These are phyloP conservation scores for Acacia concinna DNA, from an alignment of 331 rosid genomes.

Conservation along the genomic window DNA sequence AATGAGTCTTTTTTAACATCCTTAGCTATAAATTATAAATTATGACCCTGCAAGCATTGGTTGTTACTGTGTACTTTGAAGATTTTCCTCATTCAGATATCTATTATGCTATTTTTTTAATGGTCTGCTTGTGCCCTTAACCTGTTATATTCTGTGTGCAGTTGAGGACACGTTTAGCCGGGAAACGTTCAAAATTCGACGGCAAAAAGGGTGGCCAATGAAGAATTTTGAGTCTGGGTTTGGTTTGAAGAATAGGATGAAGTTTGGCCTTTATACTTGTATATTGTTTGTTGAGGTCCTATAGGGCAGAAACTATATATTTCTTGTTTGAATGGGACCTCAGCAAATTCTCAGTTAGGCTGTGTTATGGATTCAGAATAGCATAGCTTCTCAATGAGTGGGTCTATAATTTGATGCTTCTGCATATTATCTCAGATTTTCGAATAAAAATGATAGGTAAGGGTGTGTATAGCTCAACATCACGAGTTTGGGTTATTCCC, in stretches of 20 bases:
- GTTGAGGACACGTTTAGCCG: constrained; percentile 64
- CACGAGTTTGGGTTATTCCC: not conserved
- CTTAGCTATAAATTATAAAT: not conserved
- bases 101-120: not conserved
- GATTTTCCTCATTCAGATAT: not conserved
- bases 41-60: not conserved
- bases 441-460: not conserved
- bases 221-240: constrained; percentile 19
- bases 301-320: constrained; percentile 23
- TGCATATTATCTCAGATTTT: not conserved
- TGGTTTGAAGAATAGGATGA: not conserved
- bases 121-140: not conserved
- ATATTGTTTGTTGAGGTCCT: constrained; percentile 30
- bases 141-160: constrained; percentile 35
- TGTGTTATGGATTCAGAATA: constrained; percentile 23
- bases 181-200: constrained; percentile 47
- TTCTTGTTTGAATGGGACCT: constrained; percentile 18
- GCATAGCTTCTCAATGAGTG: not conserved
- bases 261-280: constrained; percentile 12
- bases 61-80: not conserved
- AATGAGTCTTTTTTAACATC: not conserved
- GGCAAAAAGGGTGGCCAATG: constrained; percentile 34
- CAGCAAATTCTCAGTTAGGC: not conserved
- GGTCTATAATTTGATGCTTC: constrained; percentile 12
- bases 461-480: too few relatives aligned